These are phyloP conservation scores for Amaranthus hypochondriacus DNA, from an alignment of 148 eudicot species.

Conservation along the genomic window DNA sequence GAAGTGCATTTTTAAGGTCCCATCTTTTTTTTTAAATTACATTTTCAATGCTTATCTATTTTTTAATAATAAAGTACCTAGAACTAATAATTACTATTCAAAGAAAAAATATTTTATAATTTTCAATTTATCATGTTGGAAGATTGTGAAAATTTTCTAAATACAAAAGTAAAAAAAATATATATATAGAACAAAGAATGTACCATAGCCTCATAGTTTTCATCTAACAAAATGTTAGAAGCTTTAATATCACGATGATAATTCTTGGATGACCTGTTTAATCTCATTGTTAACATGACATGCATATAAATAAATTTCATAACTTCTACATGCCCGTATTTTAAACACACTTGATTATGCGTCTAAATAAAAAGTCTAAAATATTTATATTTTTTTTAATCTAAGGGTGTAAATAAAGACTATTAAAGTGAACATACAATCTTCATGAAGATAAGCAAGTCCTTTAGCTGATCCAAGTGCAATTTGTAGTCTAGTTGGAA, in stretches of 20 bases:
- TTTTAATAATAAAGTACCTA: too few relatives aligned
- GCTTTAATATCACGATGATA: constrained; percentile 89
- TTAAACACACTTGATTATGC: not conserved
- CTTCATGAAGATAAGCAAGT: constrained; percentile 84
- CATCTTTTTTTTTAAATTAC: too few relatives aligned
- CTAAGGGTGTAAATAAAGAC: not conserved
- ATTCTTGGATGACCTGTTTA: constrained; percentile 76
- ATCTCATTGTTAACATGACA: not conserved
- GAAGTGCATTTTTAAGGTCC: too few relatives aligned
- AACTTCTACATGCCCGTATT: not conserved
- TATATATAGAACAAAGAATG: not conserved
- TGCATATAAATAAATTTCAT: not conserved
- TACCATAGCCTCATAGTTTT: constrained; percentile 77
- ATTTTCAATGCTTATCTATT: too few relatives aligned
- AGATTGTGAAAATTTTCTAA: too few relatives aligned
- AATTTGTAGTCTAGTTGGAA: constrained; percentile 62
- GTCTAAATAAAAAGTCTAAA: too few relatives aligned
- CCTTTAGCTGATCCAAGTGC: constrained; percentile 93
- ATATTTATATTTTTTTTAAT: not conserved
- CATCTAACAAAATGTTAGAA: constrained; percentile 72
- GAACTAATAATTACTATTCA: too few relatives aligned
- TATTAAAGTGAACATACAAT: constrained; percentile 41
- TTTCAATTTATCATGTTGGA: too few relatives aligned
- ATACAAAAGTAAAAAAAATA: not conserved
- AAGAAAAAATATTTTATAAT: too few relatives aligned